Base-by-base conservation (phyloP, 495 filamentous ascomycete genomes). In the Apodospora peruviana region DNA sequence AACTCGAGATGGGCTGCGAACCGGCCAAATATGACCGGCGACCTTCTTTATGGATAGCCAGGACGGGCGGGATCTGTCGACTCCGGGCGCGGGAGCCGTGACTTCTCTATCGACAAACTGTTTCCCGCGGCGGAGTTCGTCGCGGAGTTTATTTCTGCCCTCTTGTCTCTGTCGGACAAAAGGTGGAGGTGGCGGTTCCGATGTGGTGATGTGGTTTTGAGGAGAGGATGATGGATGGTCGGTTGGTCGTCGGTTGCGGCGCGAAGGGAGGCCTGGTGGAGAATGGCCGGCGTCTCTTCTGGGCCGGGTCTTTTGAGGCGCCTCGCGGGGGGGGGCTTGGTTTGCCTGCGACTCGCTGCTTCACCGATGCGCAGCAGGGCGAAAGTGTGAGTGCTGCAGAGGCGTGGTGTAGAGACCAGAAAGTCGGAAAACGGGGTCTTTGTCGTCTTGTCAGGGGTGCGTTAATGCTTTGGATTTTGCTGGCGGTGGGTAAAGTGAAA, bases 401-500 rank as follows among this genome's bases (percentile, higher is more conserved):
- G 39, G 18, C 39, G 20, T 20, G 21, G 8, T 18, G 39, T n/a
- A 16, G 44, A 24, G 20, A 22, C 10, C 54, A 44, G 38, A n/a
- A 48, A 44, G 36, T 7, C 21, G 20, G 39, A 43, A 35, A 52
- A 23, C 43, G 44, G 16, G 47, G 4, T 27, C 9, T 27, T 22
- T 54, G 14, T 25, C 55, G 55, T 52, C 60, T 53, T 47, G 52
- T 46, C 53, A 46, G 49, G 58, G 53, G 58, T 56, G 50, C 48
- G 55, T 55, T 53, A n/a, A 49, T 60, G 59, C 43, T 53, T 58
- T 50, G 52, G 39, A 53, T 52, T 59, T 44, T 62, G 58, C 55
- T 61, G 50, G 58, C 58, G 44, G 64, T 56, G 58, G 62, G 54
- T 46, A 57, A 55, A 62, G 68, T 73, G 70, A 73, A 74, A 75